phyloP scores from a whole-genome alignment of 352 stramenopile genomes.

The Phytopythium ostracodes region DNA sequence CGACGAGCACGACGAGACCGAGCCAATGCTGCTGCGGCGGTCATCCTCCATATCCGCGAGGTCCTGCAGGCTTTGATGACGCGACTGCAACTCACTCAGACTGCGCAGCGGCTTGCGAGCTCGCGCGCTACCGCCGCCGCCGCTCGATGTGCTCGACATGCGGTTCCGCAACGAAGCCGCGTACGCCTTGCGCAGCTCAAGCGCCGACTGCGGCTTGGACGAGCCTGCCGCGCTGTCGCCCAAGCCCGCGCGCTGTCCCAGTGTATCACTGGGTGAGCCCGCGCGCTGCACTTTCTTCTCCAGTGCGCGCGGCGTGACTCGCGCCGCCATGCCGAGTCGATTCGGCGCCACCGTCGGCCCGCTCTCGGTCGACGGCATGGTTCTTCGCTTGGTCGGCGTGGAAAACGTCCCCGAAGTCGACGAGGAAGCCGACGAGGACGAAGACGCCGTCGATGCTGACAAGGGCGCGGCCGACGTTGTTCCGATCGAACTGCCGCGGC shows the following conservation, averaged over 20 bases:
- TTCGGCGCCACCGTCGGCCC: conserved; percentile 13
- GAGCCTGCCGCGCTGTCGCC: conserved; percentile 8
- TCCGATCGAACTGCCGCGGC: conserved; percentile 8
- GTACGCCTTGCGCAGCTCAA: conserved; percentile 24
- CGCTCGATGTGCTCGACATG: conserved; percentile 18
- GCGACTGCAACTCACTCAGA: conserved; percentile 16
- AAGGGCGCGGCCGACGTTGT: background rate
- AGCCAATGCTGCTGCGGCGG: conserved; percentile 42
- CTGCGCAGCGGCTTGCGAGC: conserved; percentile 16
- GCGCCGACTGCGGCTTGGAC: conserved; percentile 17
- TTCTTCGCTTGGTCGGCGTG: conserved; percentile 21
- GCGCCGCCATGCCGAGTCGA: conserved; percentile 39
- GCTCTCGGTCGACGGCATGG: conserved; percentile 10
- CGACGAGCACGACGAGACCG: conserved; percentile 47
- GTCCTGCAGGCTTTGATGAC: conserved; percentile 34
- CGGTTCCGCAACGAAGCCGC: conserved; percentile 17
- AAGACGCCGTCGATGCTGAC: background rate
- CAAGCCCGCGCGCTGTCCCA: background rate
- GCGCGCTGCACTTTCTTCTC: conserved; percentile 37
- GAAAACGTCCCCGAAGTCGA: conserved; percentile 8
- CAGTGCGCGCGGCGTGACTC: conserved; percentile 25
- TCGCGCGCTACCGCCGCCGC: conserved; percentile 25
- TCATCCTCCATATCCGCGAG: conserved; percentile 37
- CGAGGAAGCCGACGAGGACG: background rate
- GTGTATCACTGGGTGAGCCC: conserved; percentile 13